phyloP scores from a whole-genome alignment of 2,329 filamentous ascomycete species.

The Fusarium luffae region DNA sequence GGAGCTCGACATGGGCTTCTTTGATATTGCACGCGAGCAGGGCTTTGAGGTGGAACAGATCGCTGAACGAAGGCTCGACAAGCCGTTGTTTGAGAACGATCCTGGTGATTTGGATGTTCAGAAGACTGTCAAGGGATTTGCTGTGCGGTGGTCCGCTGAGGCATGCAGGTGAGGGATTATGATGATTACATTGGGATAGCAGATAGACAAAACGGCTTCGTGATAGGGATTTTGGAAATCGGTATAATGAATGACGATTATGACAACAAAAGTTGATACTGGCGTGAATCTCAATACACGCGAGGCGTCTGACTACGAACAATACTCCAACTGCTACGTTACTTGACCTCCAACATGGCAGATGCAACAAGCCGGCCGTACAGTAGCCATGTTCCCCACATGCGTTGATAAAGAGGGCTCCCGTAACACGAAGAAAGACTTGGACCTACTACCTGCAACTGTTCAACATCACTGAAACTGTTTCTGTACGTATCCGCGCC shows the following conservation, averaged over 20 bases:
- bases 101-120: conserved; percentile 84
- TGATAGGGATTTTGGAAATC: not conserved
- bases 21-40: conserved; percentile 75
- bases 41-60: conserved; percentile 84
- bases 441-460: conserved; percentile 1
- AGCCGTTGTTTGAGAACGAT: conserved; percentile 89
- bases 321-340: conserved; percentile 39
- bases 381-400: conserved; percentile 36
- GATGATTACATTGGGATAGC: not conserved
- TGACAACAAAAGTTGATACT: conserved; percentile 15
- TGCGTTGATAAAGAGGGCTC: conserved; percentile 30
- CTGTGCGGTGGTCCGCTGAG: conserved; percentile 71
- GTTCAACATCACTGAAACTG: conserved; percentile 7
- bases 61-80: conserved; percentile 83
- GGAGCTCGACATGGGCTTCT: conserved; percentile 87
- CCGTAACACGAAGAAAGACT: conserved; percentile 8
- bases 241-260: conserved; percentile 36
- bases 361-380: conserved; percentile 24
- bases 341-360: conserved; percentile 28
- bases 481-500: conserved; percentile 16
- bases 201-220: conserved; percentile 13
- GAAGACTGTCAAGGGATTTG: conserved; percentile 84
- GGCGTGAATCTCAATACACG: not conserved
- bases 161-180: conserved; percentile 32
- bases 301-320: conserved; percentile 7